phyloP scores from a whole-genome alignment of 2,329 filamentous ascomycete species.

The Pseudomassariella vexata region DNA sequence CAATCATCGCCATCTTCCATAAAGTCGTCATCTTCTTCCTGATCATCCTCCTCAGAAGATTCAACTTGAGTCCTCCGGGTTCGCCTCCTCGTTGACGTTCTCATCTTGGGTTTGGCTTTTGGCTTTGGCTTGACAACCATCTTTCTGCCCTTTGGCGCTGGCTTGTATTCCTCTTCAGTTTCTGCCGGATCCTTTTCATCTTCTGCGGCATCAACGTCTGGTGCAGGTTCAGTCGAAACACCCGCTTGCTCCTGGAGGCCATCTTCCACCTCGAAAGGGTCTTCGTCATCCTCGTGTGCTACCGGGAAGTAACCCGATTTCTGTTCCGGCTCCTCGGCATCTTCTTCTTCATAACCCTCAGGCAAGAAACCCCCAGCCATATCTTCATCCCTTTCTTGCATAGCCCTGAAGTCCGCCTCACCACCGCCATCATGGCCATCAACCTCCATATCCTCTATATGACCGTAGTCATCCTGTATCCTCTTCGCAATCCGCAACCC shows the following conservation, averaged over 20 bases:
- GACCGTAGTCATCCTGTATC: conserved; percentile 70
- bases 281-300: conserved; percentile 32
- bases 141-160: conserved; percentile 10
- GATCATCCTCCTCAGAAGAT: conserved; percentile 13
- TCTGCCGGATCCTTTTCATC: conserved; percentile 1
- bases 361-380: conserved; percentile 58
- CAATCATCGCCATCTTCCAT: conserved; percentile 8
- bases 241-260: conserved; percentile 11
- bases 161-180: conserved; percentile 2
- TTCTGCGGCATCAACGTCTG: conserved; percentile 1
- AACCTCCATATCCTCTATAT: conserved; percentile 48
- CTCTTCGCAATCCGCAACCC: conserved; percentile 77
- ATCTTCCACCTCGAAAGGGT: conserved; percentile 23
- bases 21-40: conserved; percentile 17
- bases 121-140: conserved; percentile 12
- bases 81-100: conserved; percentile 16
- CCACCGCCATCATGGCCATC: conserved; percentile 39
- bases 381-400: conserved; percentile 36
- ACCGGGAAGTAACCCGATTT: conserved; percentile 44
- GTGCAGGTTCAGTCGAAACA: conserved; percentile 1
- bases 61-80: conserved; percentile 14
- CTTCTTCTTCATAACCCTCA: conserved; percentile 47
- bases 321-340: conserved; percentile 24
- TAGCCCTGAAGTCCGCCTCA: conserved; percentile 10
- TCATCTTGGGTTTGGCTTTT: conserved; percentile 17